A percentile compares a stretch with the other conserved stretches of the same genome.
Conservation (phyloP, 805 yeast genomes). For the Tetrapisispora iriomotensis region DNA sequence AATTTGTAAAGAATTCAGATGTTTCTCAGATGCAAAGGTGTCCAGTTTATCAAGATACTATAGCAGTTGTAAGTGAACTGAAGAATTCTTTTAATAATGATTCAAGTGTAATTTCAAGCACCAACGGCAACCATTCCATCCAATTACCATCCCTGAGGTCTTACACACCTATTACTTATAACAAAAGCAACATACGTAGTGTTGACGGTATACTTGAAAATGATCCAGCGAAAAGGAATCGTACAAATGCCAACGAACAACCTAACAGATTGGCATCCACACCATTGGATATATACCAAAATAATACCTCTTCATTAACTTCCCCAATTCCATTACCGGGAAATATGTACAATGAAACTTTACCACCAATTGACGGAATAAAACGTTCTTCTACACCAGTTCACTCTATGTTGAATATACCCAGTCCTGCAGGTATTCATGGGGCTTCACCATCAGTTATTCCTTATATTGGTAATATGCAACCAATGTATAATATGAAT, state of each 20-base stretch:
- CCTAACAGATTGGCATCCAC: constrained; percentile 5
- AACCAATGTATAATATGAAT: background rate
- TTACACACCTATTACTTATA: constrained; percentile 28
- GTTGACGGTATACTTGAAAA: constrained; percentile 12
- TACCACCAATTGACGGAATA: constrained; percentile 1
- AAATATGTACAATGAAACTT: background rate
- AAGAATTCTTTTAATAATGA: constrained; percentile 4
- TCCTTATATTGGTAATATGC: too few relatives aligned
- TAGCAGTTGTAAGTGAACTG: constrained; percentile 24
- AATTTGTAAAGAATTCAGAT: constrained; percentile 24
- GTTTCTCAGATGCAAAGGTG: constrained; percentile 29
- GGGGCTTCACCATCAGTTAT: too few relatives aligned
- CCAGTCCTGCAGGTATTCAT: background rate
- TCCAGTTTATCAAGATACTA: constrained; percentile 31
- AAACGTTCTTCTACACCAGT: background rate
- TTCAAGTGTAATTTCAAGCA: background rate
- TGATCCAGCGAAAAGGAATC: constrained; percentile 18
- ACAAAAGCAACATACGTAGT: constrained; percentile 23
- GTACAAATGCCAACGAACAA: constrained; percentile 2
- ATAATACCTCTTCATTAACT: background rate
- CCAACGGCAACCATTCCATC: background rate
- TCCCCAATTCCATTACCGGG: background rate
- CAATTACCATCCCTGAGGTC: constrained; percentile 26
- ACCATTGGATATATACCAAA: background rate
- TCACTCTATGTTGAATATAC: background rate